Base-by-base conservation (phyloP, 257 asterid genomes). In the Penstemon barbatus region DNA sequence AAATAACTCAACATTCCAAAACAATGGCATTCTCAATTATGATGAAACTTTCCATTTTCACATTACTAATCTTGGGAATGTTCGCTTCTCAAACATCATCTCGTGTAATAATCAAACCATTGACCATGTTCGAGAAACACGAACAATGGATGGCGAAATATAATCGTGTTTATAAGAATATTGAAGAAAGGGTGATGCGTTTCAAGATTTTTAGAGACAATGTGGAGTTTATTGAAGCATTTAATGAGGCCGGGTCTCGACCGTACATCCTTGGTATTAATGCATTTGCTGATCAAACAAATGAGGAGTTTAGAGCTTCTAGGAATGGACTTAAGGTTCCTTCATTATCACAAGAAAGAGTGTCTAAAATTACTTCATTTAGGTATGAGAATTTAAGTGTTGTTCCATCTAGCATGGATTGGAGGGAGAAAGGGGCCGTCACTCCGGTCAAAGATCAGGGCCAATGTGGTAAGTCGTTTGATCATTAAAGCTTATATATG, bases 401-500 rank as follows among this genome's bases (percentile, higher is more conserved):
- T 36, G 66, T 74, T 38, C 78, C 78, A 8, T 13, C 65, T 7
- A 25, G 33, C 33, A 25, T 25, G 33, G 33, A 25, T 25, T 25
- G 33, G 33, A 25, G 33, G 33, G 33, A 74, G 76, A 80, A 80
- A 55, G 92, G 87, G n/a, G 86, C 90, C 7, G 87, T 86, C 41
- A 75, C 81, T 41, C 75, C 81, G 5, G 56, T 86, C 53, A 86
- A 86, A 74, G 81, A 86, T 76, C 89, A 86, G 70, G 92, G 89
- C 52, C 84, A 79, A 60, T 86, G 92, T 58, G 92, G 89, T 84
- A 80, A 77, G 83, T 38, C 1, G 9, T 1, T 3, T 12, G 5
- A 4, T 4, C 12, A 42, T 42, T 62, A 10, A 9, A 42, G 13
- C 8, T 13, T 41, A n/a, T 15, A 25, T 25, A 25, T 25, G 1